Conservation (phyloP, 345 rosid genomes). For the Brassica rapa region DNA sequence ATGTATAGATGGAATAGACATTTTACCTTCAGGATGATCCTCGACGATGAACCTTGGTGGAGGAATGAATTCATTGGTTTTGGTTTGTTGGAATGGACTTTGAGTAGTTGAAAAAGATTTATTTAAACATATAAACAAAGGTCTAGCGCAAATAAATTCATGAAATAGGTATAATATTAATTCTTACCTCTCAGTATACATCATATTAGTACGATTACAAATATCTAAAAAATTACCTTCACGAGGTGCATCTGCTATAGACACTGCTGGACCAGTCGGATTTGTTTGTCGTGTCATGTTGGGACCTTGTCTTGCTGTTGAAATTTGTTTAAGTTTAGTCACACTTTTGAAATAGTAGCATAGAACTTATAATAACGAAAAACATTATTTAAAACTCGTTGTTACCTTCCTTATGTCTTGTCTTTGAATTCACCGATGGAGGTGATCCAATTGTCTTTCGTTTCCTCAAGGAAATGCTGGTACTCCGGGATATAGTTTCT, state of each 20-base stretch:
- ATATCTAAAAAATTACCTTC: neutral
- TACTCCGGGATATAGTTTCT: neutral
- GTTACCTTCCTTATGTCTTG: neutral
- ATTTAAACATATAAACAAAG: neutral
- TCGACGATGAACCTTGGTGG: neutral
- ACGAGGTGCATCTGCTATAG: neutral
- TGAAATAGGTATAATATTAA: too few species aligned
- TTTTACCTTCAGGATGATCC: neutral
- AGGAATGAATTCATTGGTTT: neutral
- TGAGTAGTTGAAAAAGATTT: neutral
- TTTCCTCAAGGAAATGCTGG: neutral
- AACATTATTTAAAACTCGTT: too few species aligned
- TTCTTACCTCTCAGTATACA: neutral
- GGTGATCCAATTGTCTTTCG: neutral
- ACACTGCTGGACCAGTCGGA: neutral
- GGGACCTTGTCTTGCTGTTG: neutral
- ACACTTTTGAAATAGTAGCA: neutral
- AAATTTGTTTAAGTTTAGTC: too few species aligned
- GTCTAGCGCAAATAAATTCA: neutral
- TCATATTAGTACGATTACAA: too few species aligned
- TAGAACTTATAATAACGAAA: too few species aligned
- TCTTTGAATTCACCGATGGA: neutral
- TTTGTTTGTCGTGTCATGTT: neutral
- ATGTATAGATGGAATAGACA: neutral
- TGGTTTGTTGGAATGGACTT: neutral